Base-by-base conservation (phyloP, 2,329 filamentous ascomycete species). In the Exophiala aquamarina region DNA sequence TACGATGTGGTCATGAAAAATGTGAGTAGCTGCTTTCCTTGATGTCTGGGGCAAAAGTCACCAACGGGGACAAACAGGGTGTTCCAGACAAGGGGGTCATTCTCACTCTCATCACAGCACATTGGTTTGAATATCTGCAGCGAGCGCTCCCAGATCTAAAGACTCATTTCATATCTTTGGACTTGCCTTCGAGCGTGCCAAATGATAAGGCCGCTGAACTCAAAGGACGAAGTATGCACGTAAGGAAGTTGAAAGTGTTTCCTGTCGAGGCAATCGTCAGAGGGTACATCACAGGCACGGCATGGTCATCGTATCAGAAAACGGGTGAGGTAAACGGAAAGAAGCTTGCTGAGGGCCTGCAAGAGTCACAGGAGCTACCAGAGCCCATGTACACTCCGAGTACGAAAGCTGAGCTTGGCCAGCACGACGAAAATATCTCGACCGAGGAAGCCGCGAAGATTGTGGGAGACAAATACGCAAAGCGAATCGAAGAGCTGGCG, bases 1-100 rank as follows among this genome's bases (percentile, higher is more conserved):
- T 97, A 92, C 75, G 92, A 97, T 77, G 89, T 94, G 59, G 82
- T 95, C 59, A 83, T 95, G 77, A 73, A 80, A 61, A 96, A 93
- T 70, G 83, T 84, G 66, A 62, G 69, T 34, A 60, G 73, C 5
- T 18, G 13, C 26, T 9, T 13, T 41, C 71, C 73, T 36, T 70
- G 78, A 13, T n/a, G 70, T 77, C 40, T n/a, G 33, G 32, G 35
- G 44, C 34, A 32, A 40, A 8, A 20, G 18, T 49, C 31, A 41
- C 41, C 46, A 36, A 57, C 33, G 54, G 81, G 34, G 26, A 32
- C 6, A 44, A n/a, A 44, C 48, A 86, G 81, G 84, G 83, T 8
- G 77, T 89, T 41, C 83, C 83, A 3, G 70, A 76, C 47, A 88
- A 87, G 68, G 85, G 85, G 53, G 70, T 77, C 36, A 74, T 88